Evolutionary conservation across 352 stramenopile genomes (phyloP).

Genomic region (Pilasporangium apinafurcum): DNA sequence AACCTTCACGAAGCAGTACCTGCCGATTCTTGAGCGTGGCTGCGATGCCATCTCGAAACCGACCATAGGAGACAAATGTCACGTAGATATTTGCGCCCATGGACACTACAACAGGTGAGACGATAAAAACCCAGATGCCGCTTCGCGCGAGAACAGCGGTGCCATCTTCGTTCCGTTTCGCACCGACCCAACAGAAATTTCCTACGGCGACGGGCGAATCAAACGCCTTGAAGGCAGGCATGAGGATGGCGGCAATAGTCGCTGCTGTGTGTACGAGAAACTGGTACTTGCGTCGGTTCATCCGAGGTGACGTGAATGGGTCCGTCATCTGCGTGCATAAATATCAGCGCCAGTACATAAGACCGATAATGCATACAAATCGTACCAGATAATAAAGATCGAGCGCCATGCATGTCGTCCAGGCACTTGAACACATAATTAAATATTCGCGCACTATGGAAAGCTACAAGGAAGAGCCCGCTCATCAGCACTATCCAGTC

Average conservation of each 20-base stretch:
- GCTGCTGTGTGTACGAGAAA: constrained; percentile 36
- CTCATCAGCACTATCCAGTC: background rate
- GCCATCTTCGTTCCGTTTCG: constrained; percentile 27
- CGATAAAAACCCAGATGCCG: constrained; percentile 69
- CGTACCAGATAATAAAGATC: constrained; percentile 66
- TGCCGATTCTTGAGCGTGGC: constrained; percentile 50
- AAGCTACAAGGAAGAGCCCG: constrained; percentile 14
- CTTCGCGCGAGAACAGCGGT: constrained; percentile 17
- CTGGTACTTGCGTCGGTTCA: constrained; percentile 67
- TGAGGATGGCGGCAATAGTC: constrained; percentile 30
- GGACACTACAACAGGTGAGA: constrained; percentile 37
- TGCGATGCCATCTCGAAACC: constrained; percentile 54
- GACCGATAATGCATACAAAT: background rate
- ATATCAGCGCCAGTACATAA: too few species aligned
- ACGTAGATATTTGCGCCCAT: constrained; percentile 64
- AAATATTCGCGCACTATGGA: constrained; percentile 63
- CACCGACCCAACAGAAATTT: constrained; percentile 71
- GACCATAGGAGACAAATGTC: constrained; percentile 48
- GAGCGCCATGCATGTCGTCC: constrained; percentile 64
- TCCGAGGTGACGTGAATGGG: constrained; percentile 66
- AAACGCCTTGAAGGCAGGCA: constrained; percentile 46
- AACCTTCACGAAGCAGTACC: constrained; percentile 58
- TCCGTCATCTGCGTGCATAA: constrained; percentile 50
- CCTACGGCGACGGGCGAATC: constrained; percentile 50
- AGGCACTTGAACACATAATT: constrained; percentile 67